Percentiles rank a stretch among this genome's conserved stretches.
These are phyloP conservation scores for Prunus campanulata DNA, from an alignment of 306 rosid species.

Conservation along the genomic window DNA sequence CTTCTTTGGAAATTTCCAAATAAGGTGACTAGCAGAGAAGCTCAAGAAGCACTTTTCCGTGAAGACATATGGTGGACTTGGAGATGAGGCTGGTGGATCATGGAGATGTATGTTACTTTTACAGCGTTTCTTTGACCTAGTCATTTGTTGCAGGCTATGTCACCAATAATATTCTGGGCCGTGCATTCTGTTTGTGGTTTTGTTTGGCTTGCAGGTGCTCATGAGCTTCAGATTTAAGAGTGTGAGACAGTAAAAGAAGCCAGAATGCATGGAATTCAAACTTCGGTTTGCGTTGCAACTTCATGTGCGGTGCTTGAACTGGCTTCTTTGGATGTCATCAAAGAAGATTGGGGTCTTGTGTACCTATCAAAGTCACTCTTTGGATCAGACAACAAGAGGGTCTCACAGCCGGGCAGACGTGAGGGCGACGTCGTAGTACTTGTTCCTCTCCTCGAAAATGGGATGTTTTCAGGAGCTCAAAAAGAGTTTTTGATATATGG, in stretches of 20 bases:
- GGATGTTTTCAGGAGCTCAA: no score
- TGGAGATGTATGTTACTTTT: conserved; percentile 15
- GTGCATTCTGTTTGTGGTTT: conserved; percentile 29
- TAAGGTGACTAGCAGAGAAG: no score
- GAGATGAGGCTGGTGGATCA: no score
- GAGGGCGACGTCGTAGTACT: no score
- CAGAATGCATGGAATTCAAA: conserved; percentile 27
- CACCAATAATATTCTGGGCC: conserved; percentile 13
- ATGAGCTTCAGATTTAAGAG: conserved; percentile 25
- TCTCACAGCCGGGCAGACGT: not conserved
- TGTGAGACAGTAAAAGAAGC: conserved; percentile 45
- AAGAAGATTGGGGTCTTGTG: conserved; percentile 26
- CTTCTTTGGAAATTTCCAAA: no score
- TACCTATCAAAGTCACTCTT: conserved; percentile 5
- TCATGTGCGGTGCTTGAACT: conserved; percentile 38
- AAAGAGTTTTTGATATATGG: no score
- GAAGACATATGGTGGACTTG: no score
- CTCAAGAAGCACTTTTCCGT: no score
- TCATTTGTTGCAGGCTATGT: conserved; percentile 9
- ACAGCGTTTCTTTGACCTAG: conserved; percentile 12
- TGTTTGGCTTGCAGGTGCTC: not conserved
- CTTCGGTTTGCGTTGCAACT: conserved; percentile 31
- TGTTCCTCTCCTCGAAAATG: not conserved
- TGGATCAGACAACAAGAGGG: not conserved
- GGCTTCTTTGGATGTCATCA: conserved; percentile 30